Evolutionary conservation across 306 rosid genomes (phyloP).

Genomic region (Styphnolobium japonicum): DNA sequence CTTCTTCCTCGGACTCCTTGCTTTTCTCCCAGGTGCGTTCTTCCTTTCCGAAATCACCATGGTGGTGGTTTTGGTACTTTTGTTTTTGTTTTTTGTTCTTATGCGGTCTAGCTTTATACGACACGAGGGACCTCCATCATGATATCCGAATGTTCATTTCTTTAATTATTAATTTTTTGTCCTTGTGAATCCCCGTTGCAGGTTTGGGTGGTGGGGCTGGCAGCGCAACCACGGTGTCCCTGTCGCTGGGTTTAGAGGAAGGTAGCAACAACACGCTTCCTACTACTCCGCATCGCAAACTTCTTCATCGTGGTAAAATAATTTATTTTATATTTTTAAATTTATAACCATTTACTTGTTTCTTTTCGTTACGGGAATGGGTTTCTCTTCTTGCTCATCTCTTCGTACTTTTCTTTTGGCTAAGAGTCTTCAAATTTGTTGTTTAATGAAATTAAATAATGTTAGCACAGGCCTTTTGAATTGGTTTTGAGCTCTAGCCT

Average conservation of each 20-base stretch:
- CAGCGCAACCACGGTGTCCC: not conserved
- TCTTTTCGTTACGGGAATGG: not conserved
- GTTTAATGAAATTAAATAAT: no score
- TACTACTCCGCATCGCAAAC: constrained; percentile 58
- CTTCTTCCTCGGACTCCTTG: constrained; percentile 23
- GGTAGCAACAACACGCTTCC: not conserved
- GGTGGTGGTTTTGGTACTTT: not conserved
- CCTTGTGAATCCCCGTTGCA: constrained; percentile 21
- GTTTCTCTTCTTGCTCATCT: not conserved
- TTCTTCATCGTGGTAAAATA: constrained; percentile 32
- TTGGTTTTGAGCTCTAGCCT: not conserved
- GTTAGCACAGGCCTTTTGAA: not conserved
- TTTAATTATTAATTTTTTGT: not conserved
- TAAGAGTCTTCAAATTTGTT: not conserved
- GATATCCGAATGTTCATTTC: not conserved
- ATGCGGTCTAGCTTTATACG: constrained; percentile 8
- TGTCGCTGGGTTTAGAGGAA: not conserved
- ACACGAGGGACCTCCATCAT: not conserved
- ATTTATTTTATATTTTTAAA: not conserved
- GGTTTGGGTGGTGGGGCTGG: constrained; percentile 20
- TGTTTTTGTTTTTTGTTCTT: not conserved
- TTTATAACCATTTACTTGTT: not conserved
- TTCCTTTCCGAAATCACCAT: not conserved
- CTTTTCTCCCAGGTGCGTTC: constrained; percentile 36
- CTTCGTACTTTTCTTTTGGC: not conserved